These are phyloP conservation scores for Elaeis oleifera DNA, from an alignment of 202 grass and related monocot species.

Conservation along the genomic window DNA sequence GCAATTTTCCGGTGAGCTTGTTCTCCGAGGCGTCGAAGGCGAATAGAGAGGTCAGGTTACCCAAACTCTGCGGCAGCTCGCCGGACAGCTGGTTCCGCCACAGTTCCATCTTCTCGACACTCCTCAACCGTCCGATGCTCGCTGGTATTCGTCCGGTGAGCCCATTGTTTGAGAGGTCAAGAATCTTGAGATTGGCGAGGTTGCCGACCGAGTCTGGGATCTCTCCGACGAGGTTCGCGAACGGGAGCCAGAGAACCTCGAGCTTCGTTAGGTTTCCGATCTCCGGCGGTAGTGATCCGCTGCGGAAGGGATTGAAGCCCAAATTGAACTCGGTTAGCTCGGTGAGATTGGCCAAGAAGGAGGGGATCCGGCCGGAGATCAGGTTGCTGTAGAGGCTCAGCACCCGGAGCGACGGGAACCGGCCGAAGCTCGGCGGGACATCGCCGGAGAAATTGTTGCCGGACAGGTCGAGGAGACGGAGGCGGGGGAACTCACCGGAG, in stretches of 20 bases:
- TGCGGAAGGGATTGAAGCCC: background rate
- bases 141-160: background rate
- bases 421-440: background rate
- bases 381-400: slow-evolving; percentile 1
- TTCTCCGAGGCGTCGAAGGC: background rate
- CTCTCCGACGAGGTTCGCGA: background rate
- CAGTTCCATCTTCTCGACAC: background rate
- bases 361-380: background rate
- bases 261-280: slow-evolving; percentile 7
- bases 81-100: background rate
- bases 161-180: background rate
- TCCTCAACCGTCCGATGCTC: background rate
- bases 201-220: slow-evolving; percentile 1
- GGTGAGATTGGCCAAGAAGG: slow-evolving; percentile 3
- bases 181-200: background rate
- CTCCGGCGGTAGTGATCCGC: background rate
- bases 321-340: slow-evolving; percentile 1
- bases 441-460: slow-evolving; percentile 1
- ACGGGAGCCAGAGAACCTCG: background rate
- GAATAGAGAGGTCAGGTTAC: background rate
- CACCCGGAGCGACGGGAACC: background rate
- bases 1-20: background rate
- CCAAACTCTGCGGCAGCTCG: background rate
- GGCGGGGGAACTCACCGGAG: background rate
- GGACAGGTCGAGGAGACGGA: background rate